Base-by-base conservation (phyloP, 805 yeast genomes). In the Candida vaughaniae region DNA sequence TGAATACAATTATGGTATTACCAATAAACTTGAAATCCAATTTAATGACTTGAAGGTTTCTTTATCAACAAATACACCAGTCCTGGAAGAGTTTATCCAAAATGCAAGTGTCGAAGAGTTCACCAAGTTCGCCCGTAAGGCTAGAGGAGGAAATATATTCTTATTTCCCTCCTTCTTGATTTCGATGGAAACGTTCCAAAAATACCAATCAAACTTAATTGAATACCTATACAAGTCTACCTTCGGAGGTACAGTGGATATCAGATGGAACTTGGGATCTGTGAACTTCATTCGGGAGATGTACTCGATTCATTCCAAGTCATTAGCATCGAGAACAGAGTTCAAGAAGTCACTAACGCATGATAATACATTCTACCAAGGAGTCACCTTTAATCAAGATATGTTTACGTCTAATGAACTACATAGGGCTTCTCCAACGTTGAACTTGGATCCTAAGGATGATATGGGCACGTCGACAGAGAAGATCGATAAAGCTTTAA, bases 221-320 rank as follows among this genome's bases (percentile, higher is more conserved):
- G 82, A 84, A 48, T 88, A 82, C 52, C 65, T 72, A 1, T 93
- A 77, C 57, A 71, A 71, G 31, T 80, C 93, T 33, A 68, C 80
- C 2, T 88, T 93, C 64, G 95, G 87, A 6, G 97, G 96, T 18
- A 79, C 87, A 11, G 93, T 93, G 26, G 95, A 88, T 42, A 80
- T 93, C 1, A 75, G 87, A 33, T 93, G 99, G 99, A 93, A 93
- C 55, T 64, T 93, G 19, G 97, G 98, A 0, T 82, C 95, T 0
- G 81, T 93, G 14, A 86, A 85, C 51, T 88, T 88, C 46, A 87
- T 93, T 22, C 71, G 95, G 23, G 96, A 88, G 51, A 89, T 93
- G 95, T 85, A 90, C 82, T 75, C 88, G 10, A 77, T 89, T 2
- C 96, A 93, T 62, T 80, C 80, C 1, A 75, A 79, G 29, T 84